Evolutionary conservation across 495 filamentous ascomycete species (phyloP), one percentile per base, ranked within the genome.

Genomic region (Aspergillus saccharolyticus): DNA sequence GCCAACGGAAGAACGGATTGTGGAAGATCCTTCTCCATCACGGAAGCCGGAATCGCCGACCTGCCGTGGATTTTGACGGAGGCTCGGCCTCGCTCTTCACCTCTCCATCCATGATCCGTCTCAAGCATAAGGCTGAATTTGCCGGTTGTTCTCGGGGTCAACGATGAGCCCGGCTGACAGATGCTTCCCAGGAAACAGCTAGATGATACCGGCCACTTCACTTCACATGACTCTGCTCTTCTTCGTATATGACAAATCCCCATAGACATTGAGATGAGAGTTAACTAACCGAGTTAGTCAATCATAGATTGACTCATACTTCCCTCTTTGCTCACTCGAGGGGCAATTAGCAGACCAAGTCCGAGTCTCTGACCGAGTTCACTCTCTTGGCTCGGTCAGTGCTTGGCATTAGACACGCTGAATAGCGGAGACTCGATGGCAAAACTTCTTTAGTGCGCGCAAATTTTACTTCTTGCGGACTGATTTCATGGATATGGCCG

Each of bases 11-110:
- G 33, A 39, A 39, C 47, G 47, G 47, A 30, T 18, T 50, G n/a
- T 50, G 47, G 22, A n/a, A 50, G 14, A 15, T 4, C 33, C 33
- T 39, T 39, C 44, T 50, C 22, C 28, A 5, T 28, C 22, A 50
- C 47, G 47, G 47, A 50, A 30, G 33, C 47, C 47, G 47, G 47
- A 50, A 50, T n/a, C 47, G 24, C 47, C 47, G 47, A 50, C 47
- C 28, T 30, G 22, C 47, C 47, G 47, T 24, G 6, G 2, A 9
- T 12, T 12, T 39, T 12, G 22, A 17, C 44, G 44, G 44, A 16
- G 44, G 0, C 18, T 17, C 22, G 20, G 24, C 47, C 47, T 21
- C 20, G 16, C 46, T 4, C 15, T 4, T 3, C 25, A 28, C 25
- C n/a, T n/a, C n/a, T n/a, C n/a, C 9, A 28, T 28, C 25, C 25